These are phyloP conservation scores for Acacia acuminata DNA, from an alignment of 306 rosid genomes.

Conservation along the genomic window DNA sequence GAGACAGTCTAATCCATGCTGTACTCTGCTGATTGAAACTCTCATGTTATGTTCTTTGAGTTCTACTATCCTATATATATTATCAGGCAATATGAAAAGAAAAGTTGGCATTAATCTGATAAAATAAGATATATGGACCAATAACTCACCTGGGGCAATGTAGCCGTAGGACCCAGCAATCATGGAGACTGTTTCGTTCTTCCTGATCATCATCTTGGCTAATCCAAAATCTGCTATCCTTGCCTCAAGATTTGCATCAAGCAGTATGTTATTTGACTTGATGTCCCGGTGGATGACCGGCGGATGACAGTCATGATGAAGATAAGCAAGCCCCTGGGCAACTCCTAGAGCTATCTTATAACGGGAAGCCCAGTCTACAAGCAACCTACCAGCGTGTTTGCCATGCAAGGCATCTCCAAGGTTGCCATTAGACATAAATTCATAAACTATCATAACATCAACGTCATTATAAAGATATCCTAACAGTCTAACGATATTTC, in stretches of 20 bases:
- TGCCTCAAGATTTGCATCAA: conserved; percentile 86
- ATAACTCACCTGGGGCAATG: conserved; percentile 90
- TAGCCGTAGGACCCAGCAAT: conserved; percentile 97
- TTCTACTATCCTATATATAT: not conserved
- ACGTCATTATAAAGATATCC: conserved; percentile 79
- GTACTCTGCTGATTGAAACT: not conserved
- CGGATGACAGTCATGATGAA: conserved; percentile 93
- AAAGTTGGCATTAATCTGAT: conserved; percentile 1
- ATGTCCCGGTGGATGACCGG: conserved; percentile 89
- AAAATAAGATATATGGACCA: conserved; percentile 12
- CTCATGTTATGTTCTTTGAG: conserved; percentile 8
- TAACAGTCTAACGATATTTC: conserved; percentile 82
- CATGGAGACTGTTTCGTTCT: conserved; percentile 92
- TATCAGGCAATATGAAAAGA: not conserved
- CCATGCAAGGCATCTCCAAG: conserved; percentile 94
- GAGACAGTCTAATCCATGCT: not conserved
- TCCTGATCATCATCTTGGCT: conserved; percentile 85
- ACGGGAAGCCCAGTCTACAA: conserved; percentile 90
- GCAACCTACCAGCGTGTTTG: conserved; percentile 58
- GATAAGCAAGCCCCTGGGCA: conserved; percentile 93
- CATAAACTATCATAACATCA: conserved; percentile 85
- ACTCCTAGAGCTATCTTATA: conserved; percentile 91
- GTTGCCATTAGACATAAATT: conserved; percentile 84
- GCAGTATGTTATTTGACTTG: conserved; percentile 87
- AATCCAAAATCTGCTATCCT: conserved; percentile 93